Base-by-base conservation (phyloP, 1,284 basidiomycete species). In the Puccinia horiana region DNA sequence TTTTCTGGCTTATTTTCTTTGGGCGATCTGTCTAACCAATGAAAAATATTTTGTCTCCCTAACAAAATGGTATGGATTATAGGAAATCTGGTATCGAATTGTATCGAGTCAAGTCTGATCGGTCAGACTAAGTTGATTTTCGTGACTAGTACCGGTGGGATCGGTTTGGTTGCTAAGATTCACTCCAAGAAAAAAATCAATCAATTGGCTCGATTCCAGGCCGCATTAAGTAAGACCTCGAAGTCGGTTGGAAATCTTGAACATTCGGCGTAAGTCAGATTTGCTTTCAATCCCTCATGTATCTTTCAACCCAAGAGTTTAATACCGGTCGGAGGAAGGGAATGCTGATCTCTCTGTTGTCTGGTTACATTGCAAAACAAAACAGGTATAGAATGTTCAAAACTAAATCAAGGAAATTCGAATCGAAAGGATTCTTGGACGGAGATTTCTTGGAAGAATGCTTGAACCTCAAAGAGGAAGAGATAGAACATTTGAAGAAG, bases 371-470 rank as follows among this genome's bases (percentile, higher is more conserved):
- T 63, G 26, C 23, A 29, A 63, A 11, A 29, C 58, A 63, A 29
- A 76, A 77, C 47, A 77, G 76, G 44, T 77, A 63, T 67, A 77
- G 76, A 35, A 67, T 49, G 61, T 77, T 77, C n/a, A 77, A 77
- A 49, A 65, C 54, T 16, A 67, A 77, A 47, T 77, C 58, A 47
- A 77, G 58, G 29, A 67, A 65, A 61, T 6, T 52, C 20, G 61
- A 67, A 23, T 49, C 42, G 18, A 44, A 11, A 1, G 76, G 58
- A 1, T 77, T 77, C 44, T 32, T 77, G 5, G 76, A 77, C 63
- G 76, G 76, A 6, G 76, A 77, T 67, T 77, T 77, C n/a, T 26
- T 77, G 32, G 58, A 77, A 67, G 35, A n/a, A 29, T 77, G 37
- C 32, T 23, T 49, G 23, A 26, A 77, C 4, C 26, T 70, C 23